phyloP scores from a whole-genome alignment of 2,329 filamentous ascomycete genomes.

The Pestalotiopsis sp. region DNA sequence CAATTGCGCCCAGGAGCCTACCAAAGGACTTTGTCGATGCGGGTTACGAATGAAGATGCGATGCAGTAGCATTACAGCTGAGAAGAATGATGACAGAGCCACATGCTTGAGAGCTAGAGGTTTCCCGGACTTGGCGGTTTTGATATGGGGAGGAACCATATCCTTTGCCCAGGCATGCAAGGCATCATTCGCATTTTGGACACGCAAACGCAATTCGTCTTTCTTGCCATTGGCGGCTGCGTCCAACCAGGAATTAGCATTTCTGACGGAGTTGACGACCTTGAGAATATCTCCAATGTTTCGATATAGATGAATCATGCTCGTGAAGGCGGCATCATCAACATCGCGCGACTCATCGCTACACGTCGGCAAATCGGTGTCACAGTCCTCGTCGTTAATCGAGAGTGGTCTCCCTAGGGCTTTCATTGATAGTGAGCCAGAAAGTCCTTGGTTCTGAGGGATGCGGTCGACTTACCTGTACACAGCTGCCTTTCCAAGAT shows the following conservation, averaged over 20 bases:
- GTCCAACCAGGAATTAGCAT: not conserved
- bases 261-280: constrained; percentile 5
- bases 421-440: not conserved
- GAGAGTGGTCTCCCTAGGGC: not conserved
- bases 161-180: constrained; percentile 3
- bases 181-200: not conserved
- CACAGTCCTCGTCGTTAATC: constrained; percentile 5
- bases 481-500: constrained; percentile 6
- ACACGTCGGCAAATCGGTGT: not conserved
- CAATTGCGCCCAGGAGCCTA: not conserved
- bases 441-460: not conserved
- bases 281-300: constrained; percentile 2
- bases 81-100: constrained; percentile 5
- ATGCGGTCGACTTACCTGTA: not conserved
- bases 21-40: not conserved
- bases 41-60: constrained; percentile 1
- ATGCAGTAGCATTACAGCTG: constrained; percentile 1
- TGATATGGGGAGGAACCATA: constrained; percentile 5
- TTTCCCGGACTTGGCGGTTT: not conserved
- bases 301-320: constrained; percentile 3
- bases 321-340: not conserved
- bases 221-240: constrained; percentile 1
- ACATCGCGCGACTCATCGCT: not conserved
- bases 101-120: not conserved
- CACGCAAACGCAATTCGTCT: not conserved